A percentile compares a stretch with the other conserved stretches of the same genome.
Evolutionary conservation across 208 protist genomes (phyloP).

Genomic region (Trypanosoma vivax): DNA sequence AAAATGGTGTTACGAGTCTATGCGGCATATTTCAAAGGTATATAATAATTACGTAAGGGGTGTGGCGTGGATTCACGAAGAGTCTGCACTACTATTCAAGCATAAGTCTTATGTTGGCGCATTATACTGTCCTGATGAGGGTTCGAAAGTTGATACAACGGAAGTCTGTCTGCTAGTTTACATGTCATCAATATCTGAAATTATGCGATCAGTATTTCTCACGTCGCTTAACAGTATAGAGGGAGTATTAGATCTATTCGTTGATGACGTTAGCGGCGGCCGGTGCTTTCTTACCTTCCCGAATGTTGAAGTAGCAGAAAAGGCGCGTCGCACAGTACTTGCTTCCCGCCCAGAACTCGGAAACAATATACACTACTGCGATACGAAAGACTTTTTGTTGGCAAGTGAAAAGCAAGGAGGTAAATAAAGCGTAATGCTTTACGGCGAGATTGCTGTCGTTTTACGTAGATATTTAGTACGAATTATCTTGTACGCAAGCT

Average conservation of each 20-base stretch:
- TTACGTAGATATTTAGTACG: neutral
- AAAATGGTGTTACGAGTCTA: slow-evolving; percentile 11
- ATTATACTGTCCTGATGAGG: neutral
- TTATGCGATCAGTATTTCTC: slow-evolving; percentile 2
- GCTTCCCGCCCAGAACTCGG: slow-evolving; percentile 21
- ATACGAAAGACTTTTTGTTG: slow-evolving; percentile 28
- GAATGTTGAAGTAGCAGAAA: slow-evolving; percentile 33
- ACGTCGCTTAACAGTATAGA: neutral
- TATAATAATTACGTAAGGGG: slow-evolving; percentile 10
- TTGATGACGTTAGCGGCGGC: slow-evolving; percentile 64
- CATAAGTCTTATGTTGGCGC: slow-evolving; percentile 42
- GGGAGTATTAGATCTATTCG: slow-evolving; percentile 22
- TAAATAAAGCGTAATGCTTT: no score
- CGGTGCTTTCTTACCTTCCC: slow-evolving; percentile 49
- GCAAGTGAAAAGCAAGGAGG: slow-evolving; percentile 27
- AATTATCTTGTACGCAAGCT: neutral
- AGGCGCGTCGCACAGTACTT: slow-evolving; percentile 24
- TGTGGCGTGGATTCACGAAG: slow-evolving; percentile 66
- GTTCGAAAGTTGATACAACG: neutral
- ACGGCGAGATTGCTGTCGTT: neutral
- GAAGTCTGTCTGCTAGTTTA: slow-evolving; percentile 11
- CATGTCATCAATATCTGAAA: neutral
- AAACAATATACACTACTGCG: slow-evolving; percentile 46
- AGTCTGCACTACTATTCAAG: slow-evolving; percentile 18
- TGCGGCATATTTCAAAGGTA: neutral